Evolutionary conservation across 345 rosid species (phyloP).

Genomic region (Corymbia maculata): DNA sequence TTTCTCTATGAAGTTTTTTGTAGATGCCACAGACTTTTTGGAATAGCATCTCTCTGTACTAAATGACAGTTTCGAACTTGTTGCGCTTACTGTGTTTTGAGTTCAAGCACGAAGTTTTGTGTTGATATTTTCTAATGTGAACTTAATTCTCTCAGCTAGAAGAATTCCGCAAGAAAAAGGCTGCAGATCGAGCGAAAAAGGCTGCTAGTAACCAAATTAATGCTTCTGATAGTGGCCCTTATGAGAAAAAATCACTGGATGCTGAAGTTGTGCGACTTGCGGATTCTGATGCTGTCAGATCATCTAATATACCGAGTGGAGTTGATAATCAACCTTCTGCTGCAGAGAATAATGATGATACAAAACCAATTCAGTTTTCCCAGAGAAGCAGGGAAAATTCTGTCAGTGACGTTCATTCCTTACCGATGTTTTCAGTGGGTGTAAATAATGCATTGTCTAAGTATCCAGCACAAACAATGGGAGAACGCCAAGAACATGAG

Average conservation of each 20-base stretch:
- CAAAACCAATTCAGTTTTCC: constrained; percentile 1
- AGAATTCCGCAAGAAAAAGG: constrained; percentile 95
- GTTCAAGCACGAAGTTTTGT: neutral
- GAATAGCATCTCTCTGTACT: neutral
- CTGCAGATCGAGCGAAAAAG: constrained; percentile 78
- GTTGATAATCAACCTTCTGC: constrained; percentile 4
- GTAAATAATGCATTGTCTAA: constrained; percentile 19
- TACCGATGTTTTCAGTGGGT: constrained; percentile 7
- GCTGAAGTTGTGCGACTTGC: constrained; percentile 13
- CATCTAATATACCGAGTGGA: constrained; percentile 25
- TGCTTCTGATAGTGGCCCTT: constrained; percentile 21
- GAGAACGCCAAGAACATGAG: constrained; percentile 14
- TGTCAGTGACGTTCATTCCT: constrained; percentile 1
- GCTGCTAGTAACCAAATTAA: constrained; percentile 24
- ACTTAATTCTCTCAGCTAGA: constrained; percentile 51
- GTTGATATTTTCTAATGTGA: neutral
- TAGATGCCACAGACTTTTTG: neutral
- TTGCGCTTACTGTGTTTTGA: neutral
- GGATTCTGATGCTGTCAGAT: constrained; percentile 45
- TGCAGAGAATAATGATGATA: constrained; percentile 1
- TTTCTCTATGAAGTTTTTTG: neutral
- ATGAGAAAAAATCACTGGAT: constrained; percentile 26
- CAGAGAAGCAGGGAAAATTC: constrained; percentile 18
- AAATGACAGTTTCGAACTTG: neutral
- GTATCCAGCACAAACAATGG: constrained; percentile 9